These are phyloP conservation scores for Podaxis mareebaensis DNA, from an alignment of 768 basidiomycete species.

Conservation along the genomic window DNA sequence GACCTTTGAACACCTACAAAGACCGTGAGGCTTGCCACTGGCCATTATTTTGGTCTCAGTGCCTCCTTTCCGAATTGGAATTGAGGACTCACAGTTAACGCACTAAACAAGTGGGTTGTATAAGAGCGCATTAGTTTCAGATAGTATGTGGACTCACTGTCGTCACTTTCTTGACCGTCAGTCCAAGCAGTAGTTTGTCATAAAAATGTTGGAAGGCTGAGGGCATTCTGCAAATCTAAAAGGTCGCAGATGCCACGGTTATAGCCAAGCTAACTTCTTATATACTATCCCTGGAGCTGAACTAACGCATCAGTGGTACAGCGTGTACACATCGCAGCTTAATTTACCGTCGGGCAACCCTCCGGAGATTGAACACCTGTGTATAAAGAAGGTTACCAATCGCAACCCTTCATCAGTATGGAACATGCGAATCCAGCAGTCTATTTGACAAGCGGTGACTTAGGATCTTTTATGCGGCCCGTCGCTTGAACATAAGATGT, in stretches of 20 bases:
- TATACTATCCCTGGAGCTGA: background rate
- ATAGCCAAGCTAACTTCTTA: background rate
- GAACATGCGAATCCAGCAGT: background rate
- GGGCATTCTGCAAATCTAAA: background rate
- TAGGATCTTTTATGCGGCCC: background rate
- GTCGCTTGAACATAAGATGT: background rate
- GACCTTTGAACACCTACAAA: background rate
- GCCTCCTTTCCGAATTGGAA: background rate
- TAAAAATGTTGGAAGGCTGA: conserved; percentile 1
- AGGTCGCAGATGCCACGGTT: background rate
- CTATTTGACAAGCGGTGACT: background rate
- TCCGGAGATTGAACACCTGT: background rate
- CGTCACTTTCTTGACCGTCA: background rate
- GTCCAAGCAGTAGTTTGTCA: background rate
- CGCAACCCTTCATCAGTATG: background rate
- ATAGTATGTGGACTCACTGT: background rate
- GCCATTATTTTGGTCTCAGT: no score
- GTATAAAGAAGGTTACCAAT: background rate
- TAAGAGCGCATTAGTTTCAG: background rate
- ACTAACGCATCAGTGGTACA: background rate
- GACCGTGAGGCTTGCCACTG: background rate
- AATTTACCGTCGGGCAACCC: background rate
- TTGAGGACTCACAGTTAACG: background rate
- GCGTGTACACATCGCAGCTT: background rate
- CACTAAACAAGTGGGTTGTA: background rate